A percentile compares a stretch with the other conserved stretches of the same genome.
phyloP scores from a whole-genome alignment of 805 yeast species.

The Candida silvicultrix region DNA sequence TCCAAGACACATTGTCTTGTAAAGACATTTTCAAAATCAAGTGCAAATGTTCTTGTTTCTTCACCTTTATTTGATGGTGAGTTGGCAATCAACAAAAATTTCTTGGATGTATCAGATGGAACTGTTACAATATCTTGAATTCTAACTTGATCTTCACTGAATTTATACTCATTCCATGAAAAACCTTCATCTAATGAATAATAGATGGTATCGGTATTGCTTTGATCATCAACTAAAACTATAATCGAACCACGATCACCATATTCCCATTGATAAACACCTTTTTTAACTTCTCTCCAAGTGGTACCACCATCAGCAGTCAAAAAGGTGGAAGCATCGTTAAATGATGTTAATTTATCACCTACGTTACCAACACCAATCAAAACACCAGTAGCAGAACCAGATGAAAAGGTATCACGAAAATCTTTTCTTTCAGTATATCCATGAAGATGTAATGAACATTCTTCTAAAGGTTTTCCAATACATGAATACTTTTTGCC shows the following conservation, averaged over 20 bases:
- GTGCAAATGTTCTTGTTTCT: constrained; percentile 37
- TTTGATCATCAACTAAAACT: constrained; percentile 56
- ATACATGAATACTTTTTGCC: constrained; percentile 53
- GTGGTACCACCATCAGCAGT: constrained; percentile 84
- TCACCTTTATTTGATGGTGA: constrained; percentile 38
- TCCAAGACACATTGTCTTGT: constrained; percentile 49
- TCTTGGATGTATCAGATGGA: constrained; percentile 81
- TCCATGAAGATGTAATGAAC: constrained; percentile 84
- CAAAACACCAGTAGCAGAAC: constrained; percentile 83
- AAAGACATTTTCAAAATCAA: constrained; percentile 52
- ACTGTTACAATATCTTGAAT: constrained; percentile 79
- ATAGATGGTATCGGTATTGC: constrained; percentile 47
- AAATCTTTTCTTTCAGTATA: constrained; percentile 81
- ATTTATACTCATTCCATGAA: constrained; percentile 63
- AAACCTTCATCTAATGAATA: constrained; percentile 79
- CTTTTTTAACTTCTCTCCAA: constrained; percentile 76
- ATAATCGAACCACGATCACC: constrained; percentile 92
- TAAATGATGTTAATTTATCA: constrained; percentile 37
- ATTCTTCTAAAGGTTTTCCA: constrained; percentile 44
- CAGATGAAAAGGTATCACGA: constrained; percentile 81
- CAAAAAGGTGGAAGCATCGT: constrained; percentile 63
- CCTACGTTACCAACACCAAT: constrained; percentile 92
- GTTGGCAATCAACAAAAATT: constrained; percentile 58
- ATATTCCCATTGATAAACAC: constrained; percentile 85
- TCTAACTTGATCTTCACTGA: constrained; percentile 47